phyloP scores from a whole-genome alignment of 768 basidiomycete genomes.

The Pleurotus cornucopiae region DNA sequence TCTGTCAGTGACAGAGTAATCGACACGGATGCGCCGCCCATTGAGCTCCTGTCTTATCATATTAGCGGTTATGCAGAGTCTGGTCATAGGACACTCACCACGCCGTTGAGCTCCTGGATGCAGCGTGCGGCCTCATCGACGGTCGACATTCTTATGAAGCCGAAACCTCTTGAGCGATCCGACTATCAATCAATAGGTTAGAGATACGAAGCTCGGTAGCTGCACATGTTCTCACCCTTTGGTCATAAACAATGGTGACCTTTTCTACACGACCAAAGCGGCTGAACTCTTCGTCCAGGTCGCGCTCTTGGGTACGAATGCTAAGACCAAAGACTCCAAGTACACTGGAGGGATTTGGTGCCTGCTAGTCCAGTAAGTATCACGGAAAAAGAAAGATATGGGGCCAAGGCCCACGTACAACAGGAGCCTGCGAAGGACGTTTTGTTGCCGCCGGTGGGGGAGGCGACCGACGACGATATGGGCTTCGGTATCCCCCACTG shows the following conservation, averaged over 20 bases:
- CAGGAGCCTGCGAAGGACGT: slow-evolving; percentile 66
- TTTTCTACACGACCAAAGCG: slow-evolving; percentile 90
- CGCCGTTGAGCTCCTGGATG: slow-evolving; percentile 87
- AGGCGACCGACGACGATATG: slow-evolving; percentile 56
- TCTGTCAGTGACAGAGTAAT: slow-evolving; percentile 91
- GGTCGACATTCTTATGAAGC: slow-evolving; percentile 91
- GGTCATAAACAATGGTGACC: slow-evolving; percentile 95
- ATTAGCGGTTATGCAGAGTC: not conserved
- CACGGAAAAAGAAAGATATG: slow-evolving; percentile 11
- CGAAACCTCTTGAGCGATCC: slow-evolving; percentile 95
- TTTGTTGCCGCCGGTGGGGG: slow-evolving; percentile 40
- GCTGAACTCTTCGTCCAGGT: slow-evolving; percentile 91
- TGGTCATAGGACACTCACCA: slow-evolving; percentile 47
- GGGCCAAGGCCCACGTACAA: slow-evolving; percentile 43
- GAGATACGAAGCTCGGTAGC: not conserved
- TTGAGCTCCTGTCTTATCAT: slow-evolving; percentile 69
- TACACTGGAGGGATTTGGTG: slow-evolving; percentile 82
- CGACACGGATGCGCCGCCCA: slow-evolving; percentile 93
- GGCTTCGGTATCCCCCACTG: slow-evolving; percentile 53
- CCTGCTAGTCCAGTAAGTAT: slow-evolving; percentile 53
- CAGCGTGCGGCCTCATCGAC: slow-evolving; percentile 87
- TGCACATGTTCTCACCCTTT: slow-evolving; percentile 61
- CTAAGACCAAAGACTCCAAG: slow-evolving; percentile 98
- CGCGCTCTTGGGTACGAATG: slow-evolving; percentile 89
- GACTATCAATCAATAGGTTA: slow-evolving; percentile 39